Evolutionary conservation across 2,329 filamentous ascomycete species (phyloP).

Genomic region (Zelopaecilomyces penicillatus): DNA sequence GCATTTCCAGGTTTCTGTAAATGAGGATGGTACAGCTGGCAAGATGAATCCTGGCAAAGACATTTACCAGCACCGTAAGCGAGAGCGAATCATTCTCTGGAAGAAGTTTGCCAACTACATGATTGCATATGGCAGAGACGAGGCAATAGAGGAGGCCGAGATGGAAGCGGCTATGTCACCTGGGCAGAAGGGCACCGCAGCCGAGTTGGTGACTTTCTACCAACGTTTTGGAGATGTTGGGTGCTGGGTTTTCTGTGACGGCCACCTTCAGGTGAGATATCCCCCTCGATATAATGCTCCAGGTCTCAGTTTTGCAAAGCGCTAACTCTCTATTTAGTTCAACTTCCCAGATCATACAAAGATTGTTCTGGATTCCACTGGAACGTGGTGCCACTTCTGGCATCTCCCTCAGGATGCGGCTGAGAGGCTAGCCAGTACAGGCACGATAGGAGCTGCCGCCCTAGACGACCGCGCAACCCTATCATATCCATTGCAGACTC

Average conservation of each 20-base stretch:
- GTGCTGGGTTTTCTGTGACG: slow-evolving; percentile 74
- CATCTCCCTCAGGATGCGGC: slow-evolving; percentile 66
- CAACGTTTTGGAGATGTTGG: slow-evolving; percentile 74
- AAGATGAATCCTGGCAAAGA: slow-evolving; percentile 56
- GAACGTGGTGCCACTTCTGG: slow-evolving; percentile 70
- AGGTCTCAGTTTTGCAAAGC: not conserved
- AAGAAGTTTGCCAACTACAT: slow-evolving; percentile 70
- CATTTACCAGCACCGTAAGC: slow-evolving; percentile 56
- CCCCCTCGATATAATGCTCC: not conserved
- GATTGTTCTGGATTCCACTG: slow-evolving; percentile 65
- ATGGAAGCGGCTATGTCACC: slow-evolving; percentile 30
- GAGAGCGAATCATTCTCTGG: slow-evolving; percentile 59
- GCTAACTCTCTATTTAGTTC: slow-evolving; percentile 44
- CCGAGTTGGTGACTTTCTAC: slow-evolving; percentile 68
- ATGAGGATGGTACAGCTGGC: slow-evolving; percentile 50
- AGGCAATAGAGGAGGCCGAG: slow-evolving; percentile 44
- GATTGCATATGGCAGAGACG: slow-evolving; percentile 65
- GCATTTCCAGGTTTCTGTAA: slow-evolving; percentile 47
- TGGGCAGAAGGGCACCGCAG: slow-evolving; percentile 28
- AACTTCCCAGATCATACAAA: slow-evolving; percentile 88
- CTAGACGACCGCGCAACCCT: slow-evolving; percentile 63
- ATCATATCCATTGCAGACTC: slow-evolving; percentile 62
- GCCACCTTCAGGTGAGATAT: slow-evolving; percentile 58
- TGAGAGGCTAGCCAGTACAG: slow-evolving; percentile 52
- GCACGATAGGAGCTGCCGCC: slow-evolving; percentile 61